Evolutionary conservation across 805 yeast genomes (phyloP), one percentile per base, ranked within the genome.

Genomic region (Myxozyma sirexii): DNA sequence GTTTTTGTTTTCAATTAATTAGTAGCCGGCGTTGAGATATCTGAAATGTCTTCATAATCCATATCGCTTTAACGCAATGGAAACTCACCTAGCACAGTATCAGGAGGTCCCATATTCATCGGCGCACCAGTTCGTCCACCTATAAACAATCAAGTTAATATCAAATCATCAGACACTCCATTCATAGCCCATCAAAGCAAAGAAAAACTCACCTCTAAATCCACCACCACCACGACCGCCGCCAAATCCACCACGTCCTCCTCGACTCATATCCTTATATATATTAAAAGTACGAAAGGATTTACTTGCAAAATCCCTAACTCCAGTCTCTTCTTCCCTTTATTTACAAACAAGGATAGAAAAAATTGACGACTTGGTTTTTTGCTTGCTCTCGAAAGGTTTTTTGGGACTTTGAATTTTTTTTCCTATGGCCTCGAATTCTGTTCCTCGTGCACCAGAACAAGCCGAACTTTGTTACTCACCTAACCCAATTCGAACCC

Each of bases 61-160:
- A n/a, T n/a, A n/a, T n/a, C n/a, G n/a, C n/a, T n/a, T n/a, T n/a
- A n/a, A n/a, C n/a, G n/a, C n/a, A n/a, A n/a, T n/a, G 19, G 59
- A 12, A 42, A 19, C 64, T 13, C 50, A 66, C 69, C 69, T 19
- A 65, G 80, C 27, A 94, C 97, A 57, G 84, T 79, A 68, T 93
- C 99, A 72, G 99, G 99, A 43, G 99, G 99, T 54, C 99, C 99
- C 77, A 86, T 90, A 70, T 86, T 92, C 64, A 80, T 80, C 48
- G 85, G 76, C 62, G 87, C 84, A 66, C 92, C 87, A 68, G 88
- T 82, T 74, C 88, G 83, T 57, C 86, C 85, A 65, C 88, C 88
- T 62, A 43, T n/a, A 41, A 21, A 12, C 24, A 33, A n/a, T 19
- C 38, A 5, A 27, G 19, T 53, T 29, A 10, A 7, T 29, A 29